phyloP scores from a whole-genome alignment of 345 rosid genomes.

The Streptanthus diversifolius region DNA sequence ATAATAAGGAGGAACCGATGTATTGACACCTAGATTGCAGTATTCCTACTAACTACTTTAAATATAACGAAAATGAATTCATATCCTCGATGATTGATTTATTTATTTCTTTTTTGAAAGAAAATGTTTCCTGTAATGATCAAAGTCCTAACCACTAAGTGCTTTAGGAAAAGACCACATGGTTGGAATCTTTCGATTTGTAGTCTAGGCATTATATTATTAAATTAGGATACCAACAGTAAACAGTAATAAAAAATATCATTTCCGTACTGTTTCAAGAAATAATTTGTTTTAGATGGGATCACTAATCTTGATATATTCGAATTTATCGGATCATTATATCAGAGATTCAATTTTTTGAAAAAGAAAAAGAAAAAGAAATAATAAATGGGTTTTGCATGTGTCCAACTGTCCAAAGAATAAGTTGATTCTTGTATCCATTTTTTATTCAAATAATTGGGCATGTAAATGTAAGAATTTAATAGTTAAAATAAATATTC shows the following conservation, averaged over 20 bases:
- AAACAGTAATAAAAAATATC: background rate
- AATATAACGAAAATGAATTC: background rate
- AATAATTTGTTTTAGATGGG: background rate
- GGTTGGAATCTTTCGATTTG: constrained; percentile 1
- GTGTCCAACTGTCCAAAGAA: background rate
- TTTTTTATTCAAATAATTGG: background rate
- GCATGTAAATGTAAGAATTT: background rate
- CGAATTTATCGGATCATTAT: background rate
- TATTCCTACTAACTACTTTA: background rate
- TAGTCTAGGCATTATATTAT: no score
- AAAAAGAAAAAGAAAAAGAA: background rate
- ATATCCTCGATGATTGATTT: background rate
- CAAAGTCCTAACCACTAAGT: background rate
- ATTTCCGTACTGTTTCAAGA: background rate
- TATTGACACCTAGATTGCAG: constrained; percentile 9
- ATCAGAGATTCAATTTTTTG: background rate
- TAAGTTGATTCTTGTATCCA: background rate
- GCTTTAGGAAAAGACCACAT: background rate
- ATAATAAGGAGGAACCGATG: constrained; percentile 14
- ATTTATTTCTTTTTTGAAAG: no score
- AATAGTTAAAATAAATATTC: no score
- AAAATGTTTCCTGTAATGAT: background rate
- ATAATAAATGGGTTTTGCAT: background rate
- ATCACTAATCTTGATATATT: background rate
- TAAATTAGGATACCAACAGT: background rate